These are phyloP conservation scores for Fusarium sublunatum DNA, from an alignment of 2,329 filamentous ascomycete genomes.

Conservation along the genomic window DNA sequence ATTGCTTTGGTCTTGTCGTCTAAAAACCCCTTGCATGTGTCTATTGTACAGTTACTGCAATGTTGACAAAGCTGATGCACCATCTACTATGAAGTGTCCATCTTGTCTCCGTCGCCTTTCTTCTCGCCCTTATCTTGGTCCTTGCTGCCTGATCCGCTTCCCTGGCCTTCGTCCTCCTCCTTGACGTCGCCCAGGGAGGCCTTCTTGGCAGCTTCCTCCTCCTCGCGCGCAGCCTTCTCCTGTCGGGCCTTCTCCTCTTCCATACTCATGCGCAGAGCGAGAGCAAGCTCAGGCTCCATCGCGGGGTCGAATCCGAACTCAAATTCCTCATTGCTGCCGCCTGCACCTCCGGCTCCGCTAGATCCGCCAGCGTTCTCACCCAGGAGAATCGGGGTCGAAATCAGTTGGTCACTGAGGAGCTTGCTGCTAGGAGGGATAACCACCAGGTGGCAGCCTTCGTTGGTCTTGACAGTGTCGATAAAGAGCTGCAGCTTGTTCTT, in stretches of 20 bases:
- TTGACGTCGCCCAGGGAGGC: constrained; percentile 83
- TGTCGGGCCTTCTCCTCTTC: constrained; percentile 97
- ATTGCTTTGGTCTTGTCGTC: constrained; percentile 45
- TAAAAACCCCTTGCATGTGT: constrained; percentile 43
- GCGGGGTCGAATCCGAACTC: constrained; percentile 89
- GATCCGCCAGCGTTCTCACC: constrained; percentile 76
- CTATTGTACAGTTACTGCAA: constrained; percentile 52
- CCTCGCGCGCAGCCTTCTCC: constrained; percentile 83
- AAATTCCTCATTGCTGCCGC: constrained; percentile 72
- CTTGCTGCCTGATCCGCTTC: constrained; percentile 71
- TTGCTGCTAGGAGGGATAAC: constrained; percentile 91
- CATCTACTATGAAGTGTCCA: constrained; percentile 79
- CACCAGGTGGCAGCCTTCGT: constrained; percentile 90
- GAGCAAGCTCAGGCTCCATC: constrained; percentile 90
- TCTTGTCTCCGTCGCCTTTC: constrained; percentile 78
- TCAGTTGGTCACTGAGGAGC: constrained; percentile 90
- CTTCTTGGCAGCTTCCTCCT: constrained; percentile 78
- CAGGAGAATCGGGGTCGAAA: constrained; percentile 88
- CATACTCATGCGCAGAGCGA: constrained; percentile 96
- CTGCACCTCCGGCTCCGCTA: constrained; percentile 67
- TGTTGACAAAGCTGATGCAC: constrained; percentile 42
- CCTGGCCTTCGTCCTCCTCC: constrained; percentile 73
- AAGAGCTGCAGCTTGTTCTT: constrained; percentile 94
- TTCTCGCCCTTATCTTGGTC: constrained; percentile 72
- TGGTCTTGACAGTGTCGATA: constrained; percentile 90